Percentiles rank a stretch among this genome's conserved stretches.
Evolutionary conservation across 768 basidiomycete genomes (phyloP).

Genomic region (Boletus sp.): DNA sequence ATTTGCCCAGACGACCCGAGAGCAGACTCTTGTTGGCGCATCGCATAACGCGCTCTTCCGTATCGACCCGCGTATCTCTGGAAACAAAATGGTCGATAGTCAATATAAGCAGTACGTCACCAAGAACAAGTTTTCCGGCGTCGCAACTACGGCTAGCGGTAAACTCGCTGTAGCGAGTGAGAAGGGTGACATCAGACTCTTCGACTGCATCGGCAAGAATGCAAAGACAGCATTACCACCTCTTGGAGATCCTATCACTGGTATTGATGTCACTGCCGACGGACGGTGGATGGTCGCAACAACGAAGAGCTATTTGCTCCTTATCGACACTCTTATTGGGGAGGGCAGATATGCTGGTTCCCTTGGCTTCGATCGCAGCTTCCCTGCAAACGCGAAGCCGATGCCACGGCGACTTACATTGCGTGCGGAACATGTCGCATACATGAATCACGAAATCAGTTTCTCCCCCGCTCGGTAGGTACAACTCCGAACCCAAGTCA

Average conservation of each 20-base stretch:
- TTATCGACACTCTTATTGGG: slow-evolving; percentile 94
- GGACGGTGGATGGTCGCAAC: slow-evolving; percentile 96
- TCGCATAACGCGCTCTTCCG: slow-evolving; percentile 97
- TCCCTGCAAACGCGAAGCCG: slow-evolving; percentile 93
- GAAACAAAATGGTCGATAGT: slow-evolving; percentile 88
- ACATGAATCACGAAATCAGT: slow-evolving; percentile 82
- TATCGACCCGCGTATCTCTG: slow-evolving; percentile 92
- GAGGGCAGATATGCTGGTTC: slow-evolving; percentile 81
- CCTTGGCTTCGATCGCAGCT: slow-evolving; percentile 89
- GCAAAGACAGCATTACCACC: slow-evolving; percentile 97
- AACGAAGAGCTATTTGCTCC: slow-evolving; percentile 86
- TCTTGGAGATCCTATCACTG: slow-evolving; percentile 91
- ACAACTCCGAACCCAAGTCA: background rate
- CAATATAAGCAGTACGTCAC: slow-evolving; percentile 94
- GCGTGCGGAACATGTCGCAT: slow-evolving; percentile 87
- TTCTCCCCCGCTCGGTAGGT: slow-evolving; percentile 91
- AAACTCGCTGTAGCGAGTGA: slow-evolving; percentile 91
- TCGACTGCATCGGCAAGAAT: slow-evolving; percentile 95
- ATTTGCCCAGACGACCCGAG: slow-evolving; percentile 87
- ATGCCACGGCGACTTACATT: slow-evolving; percentile 85
- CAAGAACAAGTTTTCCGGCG: slow-evolving; percentile 94
- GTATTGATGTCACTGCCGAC: slow-evolving; percentile 90
- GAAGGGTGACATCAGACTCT: slow-evolving; percentile 95
- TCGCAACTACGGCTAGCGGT: slow-evolving; percentile 82
- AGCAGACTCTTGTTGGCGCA: slow-evolving; percentile 90